These are phyloP conservation scores for Axilococcus clingmanii DNA, from an alignment of 139 green algal species.

Conservation along the genomic window DNA sequence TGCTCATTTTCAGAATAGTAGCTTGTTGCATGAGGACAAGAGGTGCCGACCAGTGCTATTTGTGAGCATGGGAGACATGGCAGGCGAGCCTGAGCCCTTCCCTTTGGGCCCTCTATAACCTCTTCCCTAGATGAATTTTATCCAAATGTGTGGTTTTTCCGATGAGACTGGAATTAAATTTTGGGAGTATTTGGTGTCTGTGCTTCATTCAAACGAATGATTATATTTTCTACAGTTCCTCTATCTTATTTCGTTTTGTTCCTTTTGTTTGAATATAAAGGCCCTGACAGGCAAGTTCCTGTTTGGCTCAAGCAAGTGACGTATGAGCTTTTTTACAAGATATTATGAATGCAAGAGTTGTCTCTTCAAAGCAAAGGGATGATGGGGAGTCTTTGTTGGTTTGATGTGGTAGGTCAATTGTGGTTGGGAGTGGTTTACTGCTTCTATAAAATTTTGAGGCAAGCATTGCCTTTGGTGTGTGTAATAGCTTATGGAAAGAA, in stretches of 20 bases:
- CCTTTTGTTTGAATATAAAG: background rate
- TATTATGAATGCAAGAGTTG: no score
- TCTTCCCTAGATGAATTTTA: background rate
- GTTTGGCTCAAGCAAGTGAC: no score
- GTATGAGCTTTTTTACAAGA: no score
- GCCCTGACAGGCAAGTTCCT: no score
- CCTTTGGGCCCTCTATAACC: slow-evolving; percentile 5
- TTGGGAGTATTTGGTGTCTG: background rate
- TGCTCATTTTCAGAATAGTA: slow-evolving; percentile 94
- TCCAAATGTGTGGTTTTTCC: background rate
- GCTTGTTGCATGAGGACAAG: slow-evolving; percentile 98
- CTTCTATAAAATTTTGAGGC: no score
- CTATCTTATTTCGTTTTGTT: background rate
- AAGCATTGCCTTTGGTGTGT: no score
- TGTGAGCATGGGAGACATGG: slow-evolving; percentile 27
- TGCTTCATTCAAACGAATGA: background rate
- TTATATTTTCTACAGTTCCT: background rate
- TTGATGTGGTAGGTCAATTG: no score
- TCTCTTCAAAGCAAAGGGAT: no score
- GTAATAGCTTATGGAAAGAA: no score
- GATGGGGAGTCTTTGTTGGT: no score
- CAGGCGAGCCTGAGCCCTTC: slow-evolving; percentile 45
- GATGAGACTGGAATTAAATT: background rate
- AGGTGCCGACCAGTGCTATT: slow-evolving; percentile 93
- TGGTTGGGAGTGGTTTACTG: no score